These are phyloP conservation scores for Sonneratia alba DNA, from an alignment of 345 rosid species.

Conservation along the genomic window DNA sequence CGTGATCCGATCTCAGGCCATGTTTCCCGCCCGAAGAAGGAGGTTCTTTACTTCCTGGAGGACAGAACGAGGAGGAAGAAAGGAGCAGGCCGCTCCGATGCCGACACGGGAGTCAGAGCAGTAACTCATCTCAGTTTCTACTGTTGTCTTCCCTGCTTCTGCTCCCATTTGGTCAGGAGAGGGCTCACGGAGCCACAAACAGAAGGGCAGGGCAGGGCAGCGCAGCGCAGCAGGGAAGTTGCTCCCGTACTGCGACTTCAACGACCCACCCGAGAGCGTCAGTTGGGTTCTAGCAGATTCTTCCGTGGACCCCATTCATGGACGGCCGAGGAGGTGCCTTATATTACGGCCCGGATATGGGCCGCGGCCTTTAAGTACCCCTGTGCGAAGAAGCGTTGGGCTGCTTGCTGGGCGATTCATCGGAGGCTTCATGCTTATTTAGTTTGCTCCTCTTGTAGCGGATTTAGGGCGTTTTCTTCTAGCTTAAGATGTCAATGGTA, in stretches of 20 bases:
- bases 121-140: background rate
- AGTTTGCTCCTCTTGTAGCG: background rate
- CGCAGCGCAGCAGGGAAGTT: constrained; percentile 8
- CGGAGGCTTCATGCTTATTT: too few species aligned
- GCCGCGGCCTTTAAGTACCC: constrained; percentile 27
- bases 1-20: constrained; percentile 22
- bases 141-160: background rate
- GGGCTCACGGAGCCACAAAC: constrained; percentile 21
- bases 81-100: constrained; percentile 13
- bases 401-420: background rate
- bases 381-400: constrained; percentile 8
- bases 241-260: constrained; percentile 32
- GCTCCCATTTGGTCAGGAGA: constrained; percentile 5
- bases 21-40: constrained; percentile 39
- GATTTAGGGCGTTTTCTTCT: background rate
- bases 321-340: constrained; percentile 32
- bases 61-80: constrained; percentile 27
- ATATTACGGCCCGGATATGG: constrained; percentile 35
- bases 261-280: constrained; percentile 38
- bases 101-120: constrained; percentile 18
- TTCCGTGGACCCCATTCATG: constrained; percentile 39
- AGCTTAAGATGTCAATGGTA: background rate
- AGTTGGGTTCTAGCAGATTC: constrained; percentile 42
- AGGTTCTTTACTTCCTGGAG: constrained; percentile 35
- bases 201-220: too few species aligned